These are phyloP conservation scores for Ceratobasidium papillatum DNA, from an alignment of 1,284 basidiomycete genomes.

Conservation along the genomic window DNA sequence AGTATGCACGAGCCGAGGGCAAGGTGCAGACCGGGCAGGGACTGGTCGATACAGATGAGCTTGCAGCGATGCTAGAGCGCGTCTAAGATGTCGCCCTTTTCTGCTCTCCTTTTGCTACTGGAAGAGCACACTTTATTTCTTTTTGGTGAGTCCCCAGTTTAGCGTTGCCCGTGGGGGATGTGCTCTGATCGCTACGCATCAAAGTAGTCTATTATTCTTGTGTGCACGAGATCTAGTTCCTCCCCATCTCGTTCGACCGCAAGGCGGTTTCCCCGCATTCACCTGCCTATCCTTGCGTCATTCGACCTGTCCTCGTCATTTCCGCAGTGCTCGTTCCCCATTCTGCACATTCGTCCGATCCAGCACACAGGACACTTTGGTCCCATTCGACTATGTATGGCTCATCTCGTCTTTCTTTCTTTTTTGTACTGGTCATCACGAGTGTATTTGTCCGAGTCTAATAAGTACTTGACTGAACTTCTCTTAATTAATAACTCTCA, in stretches of 20 bases:
- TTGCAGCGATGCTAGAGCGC: conserved; percentile 39
- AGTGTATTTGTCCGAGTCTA: conserved; percentile 33
- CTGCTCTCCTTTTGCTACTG: conserved; percentile 8
- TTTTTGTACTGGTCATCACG: conserved; percentile 15
- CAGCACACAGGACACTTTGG: conserved; percentile 3
- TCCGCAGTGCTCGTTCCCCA: neutral
- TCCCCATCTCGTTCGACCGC: neutral
- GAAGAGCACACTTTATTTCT: conserved; percentile 5
- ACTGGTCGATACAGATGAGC: conserved; percentile 39
- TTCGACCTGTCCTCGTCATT: neutral
- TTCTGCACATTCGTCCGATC: neutral
- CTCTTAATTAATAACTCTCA: neutral
- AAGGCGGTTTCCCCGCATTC: conserved; percentile 14
- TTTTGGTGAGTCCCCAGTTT: conserved; percentile 1
- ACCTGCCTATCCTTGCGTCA: neutral
- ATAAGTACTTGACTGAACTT: conserved; percentile 24
- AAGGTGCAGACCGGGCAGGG: conserved; percentile 41
- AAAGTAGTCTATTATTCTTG: conserved; percentile 5
- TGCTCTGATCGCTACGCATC: neutral
- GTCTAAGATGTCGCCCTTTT: neutral
- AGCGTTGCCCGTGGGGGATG: neutral
- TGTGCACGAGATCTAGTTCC: neutral
- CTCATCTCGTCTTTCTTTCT: conserved; percentile 18
- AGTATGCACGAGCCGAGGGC: conserved; percentile 13
- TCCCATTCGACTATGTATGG: neutral